Conservation (phyloP, 306 rosid genomes). For the Cucurbita argyrosperma region DNA sequence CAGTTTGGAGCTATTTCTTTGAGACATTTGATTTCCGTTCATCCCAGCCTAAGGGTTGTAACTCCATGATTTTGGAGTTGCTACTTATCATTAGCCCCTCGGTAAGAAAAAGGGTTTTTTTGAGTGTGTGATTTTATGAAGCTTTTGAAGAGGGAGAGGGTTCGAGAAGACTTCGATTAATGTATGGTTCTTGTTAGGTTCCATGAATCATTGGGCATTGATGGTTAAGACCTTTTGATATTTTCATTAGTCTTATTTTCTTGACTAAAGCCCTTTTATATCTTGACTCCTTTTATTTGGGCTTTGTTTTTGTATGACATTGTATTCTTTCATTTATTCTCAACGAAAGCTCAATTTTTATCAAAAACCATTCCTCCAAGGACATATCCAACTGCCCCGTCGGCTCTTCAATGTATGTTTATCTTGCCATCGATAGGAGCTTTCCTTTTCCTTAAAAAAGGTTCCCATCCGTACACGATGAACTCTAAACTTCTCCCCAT, state of each 20-base stretch:
- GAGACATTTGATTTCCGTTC: no score
- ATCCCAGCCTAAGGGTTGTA: no score
- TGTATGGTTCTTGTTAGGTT: background rate
- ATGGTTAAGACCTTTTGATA: background rate
- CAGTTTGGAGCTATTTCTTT: no score
- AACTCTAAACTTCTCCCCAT: background rate
- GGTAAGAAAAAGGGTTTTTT: background rate
- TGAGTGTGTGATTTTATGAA: no score
- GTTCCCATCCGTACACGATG: background rate
- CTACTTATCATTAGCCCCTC: no score
- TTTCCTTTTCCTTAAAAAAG: background rate
- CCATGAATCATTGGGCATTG: background rate
- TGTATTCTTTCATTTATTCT: background rate
- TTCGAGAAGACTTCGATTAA: background rate
- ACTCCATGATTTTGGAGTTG: no score
- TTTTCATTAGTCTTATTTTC: background rate
- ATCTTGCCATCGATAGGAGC: background rate
- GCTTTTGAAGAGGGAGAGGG: background rate
- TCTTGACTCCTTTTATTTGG: background rate
- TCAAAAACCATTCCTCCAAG: background rate
- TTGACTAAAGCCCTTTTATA: background rate
- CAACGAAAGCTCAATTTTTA: background rate
- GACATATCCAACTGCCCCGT: background rate
- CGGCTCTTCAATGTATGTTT: background rate
- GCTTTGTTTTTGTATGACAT: background rate